A percentile compares a stretch with the other conserved stretches of the same genome.
Conservation (phyloP, 1,139 yeast genomes). For the Magnusiomyces sp. region DNA sequence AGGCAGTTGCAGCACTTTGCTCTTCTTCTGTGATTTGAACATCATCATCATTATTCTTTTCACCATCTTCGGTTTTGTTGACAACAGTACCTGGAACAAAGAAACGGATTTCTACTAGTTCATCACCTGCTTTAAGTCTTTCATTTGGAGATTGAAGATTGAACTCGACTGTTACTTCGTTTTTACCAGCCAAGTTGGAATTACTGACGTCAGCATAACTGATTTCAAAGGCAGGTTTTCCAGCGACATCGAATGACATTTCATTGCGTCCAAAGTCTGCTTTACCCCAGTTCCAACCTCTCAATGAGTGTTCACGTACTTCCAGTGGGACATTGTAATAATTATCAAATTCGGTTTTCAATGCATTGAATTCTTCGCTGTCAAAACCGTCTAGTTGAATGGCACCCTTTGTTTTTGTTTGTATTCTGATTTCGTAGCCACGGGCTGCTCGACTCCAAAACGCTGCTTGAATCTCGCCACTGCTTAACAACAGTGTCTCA, state of each 20-base stretch:
- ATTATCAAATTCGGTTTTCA: slow-evolving; percentile 77
- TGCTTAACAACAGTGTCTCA: slow-evolving; percentile 77
- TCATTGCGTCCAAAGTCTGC: slow-evolving; percentile 90
- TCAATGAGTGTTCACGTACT: slow-evolving; percentile 77
- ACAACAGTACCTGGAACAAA: slow-evolving; percentile 74
- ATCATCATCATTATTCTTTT: slow-evolving; percentile 31
- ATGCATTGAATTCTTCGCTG: slow-evolving; percentile 63
- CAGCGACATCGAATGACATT: slow-evolving; percentile 74
- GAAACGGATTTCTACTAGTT: slow-evolving; percentile 86
- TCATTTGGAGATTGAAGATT: slow-evolving; percentile 52
- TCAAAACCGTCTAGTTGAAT: slow-evolving; percentile 89
- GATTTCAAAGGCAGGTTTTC: slow-evolving; percentile 84
- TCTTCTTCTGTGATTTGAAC: slow-evolving; percentile 45
- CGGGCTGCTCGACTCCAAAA: slow-evolving; percentile 92
- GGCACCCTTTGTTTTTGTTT: slow-evolving; percentile 82
- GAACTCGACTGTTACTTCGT: slow-evolving; percentile 88
- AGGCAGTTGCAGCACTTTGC: slow-evolving; percentile 69
- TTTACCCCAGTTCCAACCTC: slow-evolving; percentile 99
- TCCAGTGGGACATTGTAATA: slow-evolving; percentile 68
- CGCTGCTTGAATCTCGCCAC: slow-evolving; percentile 70
- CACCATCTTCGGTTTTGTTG: slow-evolving; percentile 35
- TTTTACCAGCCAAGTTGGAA: slow-evolving; percentile 86
- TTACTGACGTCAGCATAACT: slow-evolving; percentile 77
- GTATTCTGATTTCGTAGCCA: slow-evolving; percentile 82
- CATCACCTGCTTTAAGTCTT: slow-evolving; percentile 75